Conservation (phyloP, 2,329 filamentous ascomycete genomes). For the Sordariomycetes sp. region DNA sequence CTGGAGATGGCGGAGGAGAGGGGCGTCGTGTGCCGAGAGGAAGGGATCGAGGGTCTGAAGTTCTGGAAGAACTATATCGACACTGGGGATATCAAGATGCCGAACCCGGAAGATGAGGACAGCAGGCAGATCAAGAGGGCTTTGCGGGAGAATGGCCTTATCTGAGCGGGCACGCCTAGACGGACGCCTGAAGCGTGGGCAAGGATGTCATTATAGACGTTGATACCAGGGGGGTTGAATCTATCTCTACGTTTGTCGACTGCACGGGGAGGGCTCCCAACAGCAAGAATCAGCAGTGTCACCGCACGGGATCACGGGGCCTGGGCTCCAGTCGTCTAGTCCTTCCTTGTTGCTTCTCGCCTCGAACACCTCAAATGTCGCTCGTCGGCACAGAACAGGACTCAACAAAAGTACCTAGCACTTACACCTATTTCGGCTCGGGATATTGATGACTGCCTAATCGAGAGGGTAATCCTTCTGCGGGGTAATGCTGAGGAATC, state of each 20-base stretch:
- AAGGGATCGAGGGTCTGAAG: slow-evolving; percentile 78
- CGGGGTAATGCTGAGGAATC: background rate
- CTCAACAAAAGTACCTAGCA: too few species aligned
- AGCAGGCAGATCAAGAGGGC: slow-evolving; percentile 31
- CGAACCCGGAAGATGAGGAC: slow-evolving; percentile 24
- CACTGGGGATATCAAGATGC: slow-evolving; percentile 25
- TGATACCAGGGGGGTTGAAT: background rate
- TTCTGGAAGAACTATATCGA: slow-evolving; percentile 82
- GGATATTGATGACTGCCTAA: background rate
- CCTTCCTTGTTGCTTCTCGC: too few species aligned
- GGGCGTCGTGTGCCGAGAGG: slow-evolving; percentile 80
- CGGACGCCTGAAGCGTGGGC: background rate
- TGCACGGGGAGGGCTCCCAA: too few species aligned
- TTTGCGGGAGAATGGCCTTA: slow-evolving; percentile 30
- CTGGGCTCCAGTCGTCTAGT: too few species aligned
- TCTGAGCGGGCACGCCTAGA: slow-evolving; percentile 12
- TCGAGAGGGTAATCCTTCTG: background rate
- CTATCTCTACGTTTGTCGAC: background rate
- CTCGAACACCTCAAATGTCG: too few species aligned
- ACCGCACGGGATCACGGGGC: too few species aligned
- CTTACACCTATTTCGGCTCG: too few species aligned
- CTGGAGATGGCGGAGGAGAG: slow-evolving; percentile 94
- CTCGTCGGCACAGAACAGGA: too few species aligned
- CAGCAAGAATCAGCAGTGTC: too few species aligned
- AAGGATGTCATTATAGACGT: background rate